Base-by-base conservation (phyloP, 768 basidiomycete species). In the Kwoniella bestiolae region DNA sequence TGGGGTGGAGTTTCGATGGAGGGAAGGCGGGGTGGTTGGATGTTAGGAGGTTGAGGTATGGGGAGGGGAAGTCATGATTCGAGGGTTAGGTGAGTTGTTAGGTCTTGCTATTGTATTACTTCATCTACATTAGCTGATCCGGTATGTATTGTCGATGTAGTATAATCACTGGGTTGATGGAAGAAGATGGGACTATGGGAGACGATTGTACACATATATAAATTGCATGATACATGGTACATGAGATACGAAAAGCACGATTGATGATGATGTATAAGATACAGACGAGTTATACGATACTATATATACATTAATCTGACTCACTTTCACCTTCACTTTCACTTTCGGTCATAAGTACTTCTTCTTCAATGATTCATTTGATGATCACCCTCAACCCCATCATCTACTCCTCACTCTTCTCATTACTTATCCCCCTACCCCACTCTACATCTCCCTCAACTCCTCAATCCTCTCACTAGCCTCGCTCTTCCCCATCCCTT, bases 1-100 rank as follows among this genome's bases (percentile, higher is more conserved):
- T 82, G 26, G 81, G 81, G 0, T 82, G 79, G 77, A 76, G 76
- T 47, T 77, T 72, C 49, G 81, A 82, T 41, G 81, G 81, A 29
- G 75, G 67, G 1, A 73, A 71, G 12, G 77, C 75, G 60, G 77
- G 74, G 52, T 81, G 80, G 80, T 53, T 82, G 21, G 74, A 61
- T 25, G 74, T 71, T 9, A 71, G 73, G 50, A 67, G 80, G 47
- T 73, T 81, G 11, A 65, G 73, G 31, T 81, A 81, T 69, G 73
- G 56, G 5, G 60, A 61, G 2, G 18, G 29, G 0, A 45, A 56
- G 28, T 26, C 34, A 38, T 49, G 23, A 34, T 25, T 6, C 35
- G 0, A 53, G 1, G 1, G 18, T 16, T 14, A 41, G 8, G n/a
- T n/a, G n/a, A 41, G 18, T 1, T 5, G 38, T 41, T 16, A 41